Conservation (phyloP, 169 alveolate species). For the Babesia sp. region DNA sequence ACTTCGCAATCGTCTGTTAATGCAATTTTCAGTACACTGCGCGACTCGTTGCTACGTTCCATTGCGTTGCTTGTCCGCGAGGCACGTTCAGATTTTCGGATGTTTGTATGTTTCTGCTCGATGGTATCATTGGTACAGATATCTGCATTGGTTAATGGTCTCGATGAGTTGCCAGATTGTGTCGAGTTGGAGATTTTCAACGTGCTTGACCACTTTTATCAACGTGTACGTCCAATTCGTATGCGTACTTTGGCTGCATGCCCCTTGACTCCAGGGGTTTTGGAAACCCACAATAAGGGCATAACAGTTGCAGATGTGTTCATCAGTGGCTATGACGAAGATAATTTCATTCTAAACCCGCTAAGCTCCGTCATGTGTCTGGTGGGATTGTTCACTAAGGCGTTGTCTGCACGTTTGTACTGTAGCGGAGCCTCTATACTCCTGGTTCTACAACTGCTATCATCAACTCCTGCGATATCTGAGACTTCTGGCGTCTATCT, state of each 20-base stretch:
- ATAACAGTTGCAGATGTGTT: constrained; percentile 13
- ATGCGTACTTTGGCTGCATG: not conserved
- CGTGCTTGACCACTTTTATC: constrained; percentile 9
- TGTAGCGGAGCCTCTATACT: constrained; percentile 17
- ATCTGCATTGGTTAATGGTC: constrained; percentile 1
- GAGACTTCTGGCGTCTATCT: constrained; percentile 1
- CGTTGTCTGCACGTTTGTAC: constrained; percentile 7
- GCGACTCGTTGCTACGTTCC: not conserved
- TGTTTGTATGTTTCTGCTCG: constrained; percentile 11
- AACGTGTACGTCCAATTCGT: not conserved
- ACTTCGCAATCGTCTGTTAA: not conserved
- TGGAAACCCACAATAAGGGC: constrained; percentile 16
- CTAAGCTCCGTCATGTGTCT: constrained; percentile 9
- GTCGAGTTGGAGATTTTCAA: constrained; percentile 5
- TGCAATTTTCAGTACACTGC: not conserved
- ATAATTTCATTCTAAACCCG: not conserved
- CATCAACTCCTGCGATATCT: not conserved
- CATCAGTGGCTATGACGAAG: constrained; percentile 8
- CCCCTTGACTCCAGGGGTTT: not conserved
- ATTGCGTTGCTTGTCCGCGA: not conserved
- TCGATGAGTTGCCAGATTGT: constrained; percentile 3
- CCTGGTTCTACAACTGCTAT: not conserved
- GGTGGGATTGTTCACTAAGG: not conserved
- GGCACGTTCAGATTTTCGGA: not conserved
- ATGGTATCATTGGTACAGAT: constrained; percentile 25